Evolutionary conservation across 495 filamentous ascomycete genomes (phyloP), one percentile per base, ranked within the genome.

Genomic region (Massariosphaeria phaeospora): DNA sequence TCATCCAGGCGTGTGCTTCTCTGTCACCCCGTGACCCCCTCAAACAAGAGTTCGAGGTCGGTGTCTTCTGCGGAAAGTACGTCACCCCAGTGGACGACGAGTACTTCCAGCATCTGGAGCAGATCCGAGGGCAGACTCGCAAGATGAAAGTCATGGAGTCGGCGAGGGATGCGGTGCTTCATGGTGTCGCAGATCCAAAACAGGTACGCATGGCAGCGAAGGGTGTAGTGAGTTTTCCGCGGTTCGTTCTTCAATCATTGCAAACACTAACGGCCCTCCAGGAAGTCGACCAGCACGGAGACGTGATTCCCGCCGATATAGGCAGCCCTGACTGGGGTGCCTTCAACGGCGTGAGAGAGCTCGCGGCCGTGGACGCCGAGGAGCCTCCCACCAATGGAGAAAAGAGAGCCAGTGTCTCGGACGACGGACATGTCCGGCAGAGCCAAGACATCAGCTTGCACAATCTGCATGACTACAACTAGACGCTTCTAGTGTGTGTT

Each of bases 61-160:
- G 93, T 55, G 90, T 97, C 13, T 97, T 98, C 76, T 94, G 87
- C 58, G 93, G 94, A 20, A 80, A 80, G 64, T 96, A 97, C 69
- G 74, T 89, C 41, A 99, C 93, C 0, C 84, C 83, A 0, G 88
- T 97, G 3, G 76, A 81, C 1, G 75, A 83, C n/a, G 83, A 77
- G 23, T 96, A 97, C 72, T 94, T 98, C 63, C 80, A 86, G 44
- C 89, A 91, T 63, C 76, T 96, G 4, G 89, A 94, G 69, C 67
- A 75, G 38, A 67, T 90, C 11, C 76, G 89, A 38, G 85, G 89
- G 26, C 81, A 90, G 71, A 84, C 78, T 54, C 76, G 76, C 59
- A 89, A 85, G 72, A 64, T 81, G 64, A 89, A 89, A 67, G 79
- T 84, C 11, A 64, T 86, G 42, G 81, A 87, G 59, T 77, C 74